Evolutionary conservation across 345 rosid genomes (phyloP).

Genomic region (Hibiscus mutabilis): DNA sequence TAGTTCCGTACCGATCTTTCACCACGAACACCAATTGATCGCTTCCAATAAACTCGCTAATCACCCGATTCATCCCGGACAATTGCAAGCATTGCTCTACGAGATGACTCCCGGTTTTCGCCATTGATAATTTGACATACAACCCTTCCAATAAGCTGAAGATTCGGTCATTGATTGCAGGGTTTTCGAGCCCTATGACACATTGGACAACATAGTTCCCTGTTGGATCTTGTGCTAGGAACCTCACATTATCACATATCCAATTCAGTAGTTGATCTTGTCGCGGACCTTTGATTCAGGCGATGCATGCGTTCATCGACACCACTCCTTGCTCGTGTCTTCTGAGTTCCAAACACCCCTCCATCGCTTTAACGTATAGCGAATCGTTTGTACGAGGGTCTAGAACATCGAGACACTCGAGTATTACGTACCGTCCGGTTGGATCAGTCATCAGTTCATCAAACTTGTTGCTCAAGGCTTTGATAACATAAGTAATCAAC

Average conservation of each 20-base stretch:
- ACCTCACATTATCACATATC: neutral
- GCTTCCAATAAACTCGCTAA: neutral
- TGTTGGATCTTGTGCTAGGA: too few species aligned
- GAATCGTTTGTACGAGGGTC: neutral
- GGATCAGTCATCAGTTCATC: neutral
- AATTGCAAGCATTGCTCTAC: slow-evolving; percentile 3
- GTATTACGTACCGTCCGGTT: neutral
- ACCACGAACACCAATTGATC: neutral
- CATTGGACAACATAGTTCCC: neutral
- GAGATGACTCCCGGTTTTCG: slow-evolving; percentile 1
- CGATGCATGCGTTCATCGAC: neutral
- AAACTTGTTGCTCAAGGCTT: neutral
- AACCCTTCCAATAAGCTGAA: neutral
- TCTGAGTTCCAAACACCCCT: neutral
- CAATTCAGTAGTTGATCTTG: too few species aligned
- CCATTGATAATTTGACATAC: neutral
- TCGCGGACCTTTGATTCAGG: too few species aligned
- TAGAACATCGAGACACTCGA: neutral
- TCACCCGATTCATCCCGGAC: neutral
- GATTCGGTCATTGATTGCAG: neutral
- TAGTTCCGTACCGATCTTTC: slow-evolving; percentile 9
- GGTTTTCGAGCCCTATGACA: neutral
- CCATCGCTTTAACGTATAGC: neutral
- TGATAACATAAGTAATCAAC: neutral
- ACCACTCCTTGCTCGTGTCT: neutral